Evolutionary conservation across 2,329 filamentous ascomycete species (phyloP).

Genomic region (Apiospora malaysiana): DNA sequence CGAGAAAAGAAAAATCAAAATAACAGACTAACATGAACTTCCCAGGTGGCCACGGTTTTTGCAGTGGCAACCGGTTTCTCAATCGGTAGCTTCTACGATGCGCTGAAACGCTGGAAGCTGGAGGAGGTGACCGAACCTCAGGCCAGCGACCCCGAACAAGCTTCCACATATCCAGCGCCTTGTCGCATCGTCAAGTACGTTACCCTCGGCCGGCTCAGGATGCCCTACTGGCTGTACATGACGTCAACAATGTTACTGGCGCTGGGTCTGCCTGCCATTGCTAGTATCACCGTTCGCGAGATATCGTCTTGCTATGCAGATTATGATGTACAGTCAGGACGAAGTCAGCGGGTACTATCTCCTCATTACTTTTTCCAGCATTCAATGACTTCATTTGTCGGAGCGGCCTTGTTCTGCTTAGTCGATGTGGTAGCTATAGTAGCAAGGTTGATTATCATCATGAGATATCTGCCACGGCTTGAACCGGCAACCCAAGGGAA

Average conservation of each 20-base stretch:
- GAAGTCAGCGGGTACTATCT: too few relatives aligned
- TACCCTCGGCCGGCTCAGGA: slow-evolving; percentile 1
- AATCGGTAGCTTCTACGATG: slow-evolving; percentile 6
- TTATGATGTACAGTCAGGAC: too few relatives aligned
- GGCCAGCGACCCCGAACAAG: slow-evolving; percentile 2
- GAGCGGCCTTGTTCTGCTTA: slow-evolving; percentile 2
- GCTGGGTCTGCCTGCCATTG: not conserved
- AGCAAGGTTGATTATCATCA: slow-evolving; percentile 12
- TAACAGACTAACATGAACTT: not conserved
- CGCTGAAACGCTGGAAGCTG: slow-evolving; percentile 12
- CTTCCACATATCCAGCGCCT: not conserved
- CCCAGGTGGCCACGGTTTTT: slow-evolving; percentile 1
- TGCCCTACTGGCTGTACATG: slow-evolving; percentile 21
- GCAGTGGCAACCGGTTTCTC: slow-evolving; percentile 12
- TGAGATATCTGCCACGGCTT: slow-evolving; percentile 7
- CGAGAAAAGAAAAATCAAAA: not conserved
- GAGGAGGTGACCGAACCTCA: not conserved
- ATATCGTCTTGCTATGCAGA: not conserved
- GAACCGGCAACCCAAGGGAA: not conserved
- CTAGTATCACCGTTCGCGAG: not conserved
- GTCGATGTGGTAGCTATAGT: not conserved
- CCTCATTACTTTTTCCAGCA: not conserved
- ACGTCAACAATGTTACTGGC: not conserved
- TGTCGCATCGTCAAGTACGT: not conserved
- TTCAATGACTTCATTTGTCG: not conserved